Base-by-base conservation (phyloP, 208 protist species). In the Leishmania tropica region DNA sequence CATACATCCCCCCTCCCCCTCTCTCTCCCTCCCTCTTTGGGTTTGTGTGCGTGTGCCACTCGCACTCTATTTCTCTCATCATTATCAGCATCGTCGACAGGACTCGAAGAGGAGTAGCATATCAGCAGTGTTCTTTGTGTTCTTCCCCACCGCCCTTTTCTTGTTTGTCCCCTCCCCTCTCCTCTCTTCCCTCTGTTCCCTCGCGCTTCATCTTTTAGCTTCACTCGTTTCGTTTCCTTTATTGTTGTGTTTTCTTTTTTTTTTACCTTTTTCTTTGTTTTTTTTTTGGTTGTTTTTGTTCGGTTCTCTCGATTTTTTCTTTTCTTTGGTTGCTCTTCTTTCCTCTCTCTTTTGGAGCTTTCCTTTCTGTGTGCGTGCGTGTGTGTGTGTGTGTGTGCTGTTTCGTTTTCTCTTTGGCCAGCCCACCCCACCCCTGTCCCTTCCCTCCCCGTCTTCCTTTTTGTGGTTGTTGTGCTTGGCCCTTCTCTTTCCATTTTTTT, bases 241-340 rank as follows among this genome's bases (percentile, higher is more conserved):
- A 7, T 15, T 51, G 13, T 51, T 24, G 2, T 51, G 4, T 48
- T 24, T 21, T 48, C 21, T 48, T 48, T 48, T 31, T 31, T 13
- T 70, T 70, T 15, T 70, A 5, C 31, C 31, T 53, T 45, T 45
- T 21, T 73, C 10, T 73, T 54, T n/a, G n/a, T 75, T 48, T 19
- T 0, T n/a, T 24, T 0, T 51, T n/a, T n/a, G 11, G 7, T 45
- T 48, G 2, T 1, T 19, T 1, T n/a, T n/a, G n/a, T n/a, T n/a
- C n/a, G n/a, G n/a, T n/a, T n/a, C n/a, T n/a, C n/a, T n/a, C n/a
- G n/a, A n/a, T n/a, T n/a, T 48, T 19, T 19, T 54, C 51, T 60
- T 60, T 28, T 60, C 28, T 60, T 6, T 60, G 3, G 13, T 28
- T 60, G 54, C 11, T 54, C 2, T 21, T 45, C 31, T 45, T 71